phyloP scores from a whole-genome alignment of 176 grass and related monocot species.

The Ensete ventricosum region DNA sequence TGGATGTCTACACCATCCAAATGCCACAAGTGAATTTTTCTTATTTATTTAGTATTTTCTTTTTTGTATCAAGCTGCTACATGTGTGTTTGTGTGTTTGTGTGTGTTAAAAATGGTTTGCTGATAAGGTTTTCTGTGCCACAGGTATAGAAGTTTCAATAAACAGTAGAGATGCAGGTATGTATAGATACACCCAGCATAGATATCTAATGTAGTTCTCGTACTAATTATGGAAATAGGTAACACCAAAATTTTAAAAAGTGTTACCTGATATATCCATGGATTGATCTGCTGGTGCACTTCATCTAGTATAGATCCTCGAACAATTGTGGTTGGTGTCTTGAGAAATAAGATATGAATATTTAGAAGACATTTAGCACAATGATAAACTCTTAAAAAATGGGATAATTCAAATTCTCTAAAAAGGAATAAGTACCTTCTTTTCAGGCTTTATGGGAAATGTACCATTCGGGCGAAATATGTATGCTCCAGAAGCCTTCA shows the following conservation, averaged over 20 bases:
- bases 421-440: constrained; percentile 33
- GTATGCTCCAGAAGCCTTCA: constrained; percentile 93
- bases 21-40: too few relatives aligned
- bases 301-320: constrained; percentile 85
- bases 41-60: too few relatives aligned
- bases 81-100: too few relatives aligned
- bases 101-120: too few relatives aligned
- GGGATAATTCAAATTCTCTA: constrained; percentile 17
- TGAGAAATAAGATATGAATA: constrained; percentile 17
- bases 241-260: not conserved
- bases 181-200: not conserved
- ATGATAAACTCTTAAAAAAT: constrained; percentile 4
- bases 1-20: too few relatives aligned
- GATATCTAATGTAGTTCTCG: not conserved
- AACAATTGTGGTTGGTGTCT: constrained; percentile 56
- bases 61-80: too few relatives aligned
- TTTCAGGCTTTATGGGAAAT: constrained; percentile 49
- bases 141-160: too few relatives aligned
- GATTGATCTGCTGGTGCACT: constrained; percentile 82
- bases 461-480: constrained; percentile 78
- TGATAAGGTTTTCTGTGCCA: too few relatives aligned
- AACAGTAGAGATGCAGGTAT: not conserved
- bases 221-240: not conserved
- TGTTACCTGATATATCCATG: constrained; percentile 95
- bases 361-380: constrained; percentile 7